Percentiles rank a stretch among this genome's conserved stretches.
phyloP scores from a whole-genome alignment of 257 asterid genomes.

The Solanum clarkiae region DNA sequence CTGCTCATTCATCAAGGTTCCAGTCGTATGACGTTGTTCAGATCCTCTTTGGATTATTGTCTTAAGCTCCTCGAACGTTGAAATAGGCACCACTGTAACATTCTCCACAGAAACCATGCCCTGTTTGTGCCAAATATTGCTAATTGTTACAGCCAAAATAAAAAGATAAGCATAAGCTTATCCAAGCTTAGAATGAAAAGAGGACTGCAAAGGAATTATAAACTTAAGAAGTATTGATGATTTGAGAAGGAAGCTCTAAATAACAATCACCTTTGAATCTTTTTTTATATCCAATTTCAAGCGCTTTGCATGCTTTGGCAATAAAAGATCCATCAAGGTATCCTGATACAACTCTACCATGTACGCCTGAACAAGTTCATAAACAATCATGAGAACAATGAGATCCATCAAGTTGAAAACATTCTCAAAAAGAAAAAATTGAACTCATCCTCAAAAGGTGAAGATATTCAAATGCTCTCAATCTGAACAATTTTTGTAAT shows the following conservation, averaged over 20 bases:
- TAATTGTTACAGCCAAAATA: conserved; percentile 8
- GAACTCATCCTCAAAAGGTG: background rate
- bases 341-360: conserved; percentile 97
- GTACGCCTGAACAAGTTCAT: conserved; percentile 53
- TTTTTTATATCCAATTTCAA: conserved; percentile 78
- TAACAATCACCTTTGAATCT: conserved; percentile 64
- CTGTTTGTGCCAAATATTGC: conserved; percentile 18
- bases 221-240: background rate
- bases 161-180: background rate
- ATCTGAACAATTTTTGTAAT: background rate
- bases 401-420: background rate
- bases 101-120: conserved; percentile 95
- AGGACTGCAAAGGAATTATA: background rate
- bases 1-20: conserved; percentile 84
- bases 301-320: conserved; percentile 63
- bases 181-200: background rate
- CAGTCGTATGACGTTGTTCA: conserved; percentile 84
- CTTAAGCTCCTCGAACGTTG: conserved; percentile 62
- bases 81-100: conserved; percentile 51
- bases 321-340: conserved; percentile 65
- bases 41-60: conserved; percentile 66
- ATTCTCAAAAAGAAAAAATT: background rate
- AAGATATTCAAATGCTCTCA: background rate
- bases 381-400: background rate
- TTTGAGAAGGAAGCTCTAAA: background rate